Evolutionary conservation across 2,329 filamentous ascomycete genomes (phyloP).

Genomic region (Ophiosphaerella herpotricha): DNA sequence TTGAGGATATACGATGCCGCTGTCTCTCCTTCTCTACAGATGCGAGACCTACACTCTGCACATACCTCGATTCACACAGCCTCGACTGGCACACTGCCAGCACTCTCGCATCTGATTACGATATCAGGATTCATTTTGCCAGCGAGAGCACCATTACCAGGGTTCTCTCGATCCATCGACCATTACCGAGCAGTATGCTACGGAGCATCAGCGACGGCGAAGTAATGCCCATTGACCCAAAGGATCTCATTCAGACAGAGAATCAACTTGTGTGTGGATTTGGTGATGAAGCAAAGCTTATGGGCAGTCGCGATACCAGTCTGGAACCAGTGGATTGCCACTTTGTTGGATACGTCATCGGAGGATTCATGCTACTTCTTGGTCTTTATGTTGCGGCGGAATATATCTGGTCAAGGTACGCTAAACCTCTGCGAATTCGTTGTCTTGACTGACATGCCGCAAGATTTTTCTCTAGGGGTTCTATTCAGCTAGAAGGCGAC

Average conservation of each 20-base stretch:
- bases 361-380: slow-evolving; percentile 21
- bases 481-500: slow-evolving; percentile 27
- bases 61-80: slow-evolving; percentile 21
- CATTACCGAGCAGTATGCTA: slow-evolving; percentile 26
- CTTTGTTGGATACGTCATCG: slow-evolving; percentile 24
- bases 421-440: not conserved
- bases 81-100: slow-evolving; percentile 31
- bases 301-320: slow-evolving; percentile 3
- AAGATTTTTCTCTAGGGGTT: slow-evolving; percentile 16
- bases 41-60: slow-evolving; percentile 24
- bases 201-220: slow-evolving; percentile 13
- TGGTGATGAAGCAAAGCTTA: slow-evolving; percentile 24
- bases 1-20: slow-evolving; percentile 29
- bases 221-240: slow-evolving; percentile 9
- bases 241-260: slow-evolving; percentile 12
- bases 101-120: slow-evolving; percentile 23
- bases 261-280: slow-evolving; percentile 33
- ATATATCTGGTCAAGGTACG: slow-evolving; percentile 28
- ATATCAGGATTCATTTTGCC: slow-evolving; percentile 31
- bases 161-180: slow-evolving; percentile 22
- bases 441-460: slow-evolving; percentile 1
- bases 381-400: slow-evolving; percentile 22
- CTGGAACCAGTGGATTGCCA: slow-evolving; percentile 11
- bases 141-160: slow-evolving; percentile 22
- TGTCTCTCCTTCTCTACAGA: slow-evolving; percentile 30